Conservation (phyloP, 2,329 filamentous ascomycete species). For the Ophiocordyceps robertsii region DNA sequence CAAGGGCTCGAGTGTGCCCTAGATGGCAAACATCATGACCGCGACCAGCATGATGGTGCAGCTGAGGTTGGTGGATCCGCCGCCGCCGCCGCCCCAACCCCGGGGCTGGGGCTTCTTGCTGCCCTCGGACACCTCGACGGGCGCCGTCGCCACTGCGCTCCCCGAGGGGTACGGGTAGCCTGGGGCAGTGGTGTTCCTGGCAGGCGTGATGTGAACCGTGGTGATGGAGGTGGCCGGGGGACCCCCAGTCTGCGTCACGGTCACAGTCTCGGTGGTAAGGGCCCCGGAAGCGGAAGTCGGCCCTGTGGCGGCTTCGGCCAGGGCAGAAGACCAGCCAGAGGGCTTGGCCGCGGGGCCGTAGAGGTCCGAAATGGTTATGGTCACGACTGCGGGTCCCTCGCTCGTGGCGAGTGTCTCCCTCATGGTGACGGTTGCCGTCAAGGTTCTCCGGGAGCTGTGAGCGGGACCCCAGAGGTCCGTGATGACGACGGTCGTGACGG, state of each 20-base stretch:
- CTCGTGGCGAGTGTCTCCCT: slow-evolving; percentile 13
- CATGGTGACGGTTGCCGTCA: neutral
- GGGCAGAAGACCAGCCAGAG: slow-evolving; percentile 7
- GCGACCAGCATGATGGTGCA: slow-evolving; percentile 23
- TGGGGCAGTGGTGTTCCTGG: slow-evolving; percentile 15
- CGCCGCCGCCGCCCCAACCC: slow-evolving; percentile 13
- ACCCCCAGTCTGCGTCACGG: slow-evolving; percentile 16
- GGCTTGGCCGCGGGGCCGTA: slow-evolving; percentile 1
- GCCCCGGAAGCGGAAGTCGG: neutral
- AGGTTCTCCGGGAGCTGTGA: neutral
- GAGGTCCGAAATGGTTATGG: slow-evolving; percentile 11
- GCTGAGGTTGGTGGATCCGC: slow-evolving; percentile 17
- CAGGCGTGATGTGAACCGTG: slow-evolving; percentile 16
- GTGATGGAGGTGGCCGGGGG: slow-evolving; percentile 14
- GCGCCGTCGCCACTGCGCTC: slow-evolving; percentile 9
- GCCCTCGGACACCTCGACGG: slow-evolving; percentile 17
- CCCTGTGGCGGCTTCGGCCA: slow-evolving; percentile 10
- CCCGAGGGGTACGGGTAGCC: slow-evolving; percentile 8
- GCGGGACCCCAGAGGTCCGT: slow-evolving; percentile 15
- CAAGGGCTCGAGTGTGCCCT: neutral
- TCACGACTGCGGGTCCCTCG: slow-evolving; percentile 14
- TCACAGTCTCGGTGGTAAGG: slow-evolving; percentile 15
- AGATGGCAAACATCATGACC: slow-evolving; percentile 19
- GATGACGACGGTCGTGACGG: slow-evolving; percentile 14
- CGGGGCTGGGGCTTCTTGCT: slow-evolving; percentile 18